Evolutionary conservation across 2,329 filamentous ascomycete genomes (phyloP).

Genomic region (Zasmidium citrigriseum): DNA sequence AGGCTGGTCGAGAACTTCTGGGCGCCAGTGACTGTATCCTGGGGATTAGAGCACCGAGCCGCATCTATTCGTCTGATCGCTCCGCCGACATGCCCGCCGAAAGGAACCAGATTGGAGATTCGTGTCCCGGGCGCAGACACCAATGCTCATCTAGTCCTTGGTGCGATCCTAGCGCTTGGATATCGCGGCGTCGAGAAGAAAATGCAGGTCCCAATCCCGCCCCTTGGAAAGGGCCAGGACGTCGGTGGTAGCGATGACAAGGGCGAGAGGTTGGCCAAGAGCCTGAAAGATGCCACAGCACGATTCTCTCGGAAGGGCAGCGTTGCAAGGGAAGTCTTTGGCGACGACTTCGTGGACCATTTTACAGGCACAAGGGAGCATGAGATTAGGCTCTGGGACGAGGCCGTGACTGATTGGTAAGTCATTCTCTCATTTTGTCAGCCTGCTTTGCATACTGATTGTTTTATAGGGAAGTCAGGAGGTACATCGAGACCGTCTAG

Average conservation of each 20-base stretch:
- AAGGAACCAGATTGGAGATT: constrained; percentile 88
- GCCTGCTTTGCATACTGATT: constrained; percentile 14
- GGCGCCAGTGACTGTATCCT: constrained; percentile 96
- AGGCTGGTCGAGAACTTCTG: constrained; percentile 98
- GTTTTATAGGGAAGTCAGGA: constrained; percentile 36
- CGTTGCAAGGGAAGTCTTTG: constrained; percentile 89
- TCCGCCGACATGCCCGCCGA: constrained; percentile 79
- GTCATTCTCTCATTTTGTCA: constrained; percentile 42
- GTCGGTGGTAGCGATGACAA: constrained; percentile 71
- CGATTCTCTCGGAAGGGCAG: constrained; percentile 77
- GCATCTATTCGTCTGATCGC: constrained; percentile 88
- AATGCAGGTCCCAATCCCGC: constrained; percentile 76
- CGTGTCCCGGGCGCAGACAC: constrained; percentile 92
- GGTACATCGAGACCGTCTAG: constrained; percentile 43
- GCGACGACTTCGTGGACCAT: constrained; percentile 93
- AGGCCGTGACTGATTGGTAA: constrained; percentile 95
- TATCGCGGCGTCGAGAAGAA: constrained; percentile 94
- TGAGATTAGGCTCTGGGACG: constrained; percentile 87
- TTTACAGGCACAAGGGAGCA: constrained; percentile 91
- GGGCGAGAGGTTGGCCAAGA: constrained; percentile 79
- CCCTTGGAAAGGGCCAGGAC: constrained; percentile 80
- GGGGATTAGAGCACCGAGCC: constrained; percentile 93
- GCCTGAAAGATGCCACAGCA: constrained; percentile 77
- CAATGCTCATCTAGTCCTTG: constrained; percentile 84
- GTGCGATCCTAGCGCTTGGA: constrained; percentile 82